A percentile compares a stretch with the other conserved stretches of the same genome.
phyloP scores from a whole-genome alignment of 2,329 filamentous ascomycete genomes.

The Mycosphaerelloides madeirae region DNA sequence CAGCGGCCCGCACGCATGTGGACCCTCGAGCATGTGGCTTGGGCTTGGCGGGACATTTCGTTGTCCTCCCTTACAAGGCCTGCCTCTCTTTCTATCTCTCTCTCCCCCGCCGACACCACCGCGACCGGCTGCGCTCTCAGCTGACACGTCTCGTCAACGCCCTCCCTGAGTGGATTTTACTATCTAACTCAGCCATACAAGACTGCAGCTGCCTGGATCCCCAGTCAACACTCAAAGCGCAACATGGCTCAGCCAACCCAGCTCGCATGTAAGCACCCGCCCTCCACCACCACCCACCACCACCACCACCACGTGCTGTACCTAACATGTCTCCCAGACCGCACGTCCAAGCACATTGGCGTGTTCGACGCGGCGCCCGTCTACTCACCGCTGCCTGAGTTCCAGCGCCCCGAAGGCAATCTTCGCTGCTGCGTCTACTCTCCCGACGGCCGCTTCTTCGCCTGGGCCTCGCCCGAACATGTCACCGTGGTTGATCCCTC shows the following conservation, averaged over 20 bases:
- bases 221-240: slow-evolving; percentile 3
- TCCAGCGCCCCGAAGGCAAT: slow-evolving; percentile 81
- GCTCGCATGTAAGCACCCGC: slow-evolving; percentile 66
- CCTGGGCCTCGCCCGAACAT: slow-evolving; percentile 83
- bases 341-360: slow-evolving; percentile 94
- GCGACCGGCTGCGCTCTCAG: slow-evolving; percentile 5
- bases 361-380: slow-evolving; percentile 85
- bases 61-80: background rate
- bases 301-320: slow-evolving; percentile 1
- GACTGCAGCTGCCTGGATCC: slow-evolving; percentile 19
- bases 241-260: slow-evolving; percentile 91
- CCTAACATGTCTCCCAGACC: slow-evolving; percentile 49
- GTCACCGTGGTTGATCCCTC: slow-evolving; percentile 82
- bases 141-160: slow-evolving; percentile 16
- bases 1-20: too few species aligned
- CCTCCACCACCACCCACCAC: background rate
- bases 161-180: slow-evolving; percentile 32
- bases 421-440: slow-evolving; percentile 94
- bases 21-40: background rate
- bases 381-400: slow-evolving; percentile 80
- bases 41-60: background rate
- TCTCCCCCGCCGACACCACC: background rate
- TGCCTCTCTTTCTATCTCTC: background rate
- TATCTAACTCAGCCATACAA: slow-evolving; percentile 31
- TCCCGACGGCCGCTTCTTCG: slow-evolving; percentile 91